Conservation (phyloP, 495 filamentous ascomycete genomes). For the Podospora sp. region DNA sequence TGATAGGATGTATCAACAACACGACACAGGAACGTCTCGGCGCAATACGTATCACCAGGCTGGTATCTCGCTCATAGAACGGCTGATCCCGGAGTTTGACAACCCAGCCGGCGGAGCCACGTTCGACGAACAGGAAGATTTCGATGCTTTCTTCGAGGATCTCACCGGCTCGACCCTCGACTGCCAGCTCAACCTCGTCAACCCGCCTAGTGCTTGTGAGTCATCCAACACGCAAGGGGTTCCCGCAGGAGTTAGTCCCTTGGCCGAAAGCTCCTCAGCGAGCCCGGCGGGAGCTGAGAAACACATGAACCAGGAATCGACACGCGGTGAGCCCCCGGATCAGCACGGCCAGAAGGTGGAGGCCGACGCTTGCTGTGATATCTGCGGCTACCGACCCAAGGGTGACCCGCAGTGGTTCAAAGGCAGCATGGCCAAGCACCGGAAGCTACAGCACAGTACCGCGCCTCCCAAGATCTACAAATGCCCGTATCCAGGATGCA, state of each 20-base stretch:
- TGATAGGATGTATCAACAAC: constrained; percentile 43
- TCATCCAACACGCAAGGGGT: not conserved
- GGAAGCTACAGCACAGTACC: constrained; percentile 50
- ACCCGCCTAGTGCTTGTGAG: not conserved
- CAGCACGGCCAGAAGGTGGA: constrained; percentile 36
- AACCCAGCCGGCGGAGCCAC: constrained; percentile 3
- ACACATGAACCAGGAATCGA: not conserved
- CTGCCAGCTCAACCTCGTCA: constrained; percentile 14
- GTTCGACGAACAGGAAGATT: constrained; percentile 24
- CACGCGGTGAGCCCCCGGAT: constrained; percentile 1
- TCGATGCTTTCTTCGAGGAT: constrained; percentile 32
- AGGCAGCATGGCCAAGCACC: constrained; percentile 57
- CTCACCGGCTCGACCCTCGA: constrained; percentile 9
- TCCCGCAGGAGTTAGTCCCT: constrained; percentile 19
- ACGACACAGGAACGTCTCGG: constrained; percentile 31
- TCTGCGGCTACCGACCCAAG: constrained; percentile 54
- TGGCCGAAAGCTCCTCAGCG: not conserved
- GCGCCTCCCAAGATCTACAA: constrained; percentile 49
- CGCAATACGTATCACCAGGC: constrained; percentile 43
- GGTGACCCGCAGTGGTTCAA: constrained; percentile 57
- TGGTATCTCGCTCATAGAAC: constrained; percentile 42
- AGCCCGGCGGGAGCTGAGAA: not conserved
- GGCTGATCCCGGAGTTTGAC: constrained; percentile 35
- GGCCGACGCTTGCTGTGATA: constrained; percentile 44
- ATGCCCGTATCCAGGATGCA: constrained; percentile 51